These are phyloP conservation scores for Grammothele lineata DNA, from an alignment of 768 basidiomycete species.

Conservation along the genomic window DNA sequence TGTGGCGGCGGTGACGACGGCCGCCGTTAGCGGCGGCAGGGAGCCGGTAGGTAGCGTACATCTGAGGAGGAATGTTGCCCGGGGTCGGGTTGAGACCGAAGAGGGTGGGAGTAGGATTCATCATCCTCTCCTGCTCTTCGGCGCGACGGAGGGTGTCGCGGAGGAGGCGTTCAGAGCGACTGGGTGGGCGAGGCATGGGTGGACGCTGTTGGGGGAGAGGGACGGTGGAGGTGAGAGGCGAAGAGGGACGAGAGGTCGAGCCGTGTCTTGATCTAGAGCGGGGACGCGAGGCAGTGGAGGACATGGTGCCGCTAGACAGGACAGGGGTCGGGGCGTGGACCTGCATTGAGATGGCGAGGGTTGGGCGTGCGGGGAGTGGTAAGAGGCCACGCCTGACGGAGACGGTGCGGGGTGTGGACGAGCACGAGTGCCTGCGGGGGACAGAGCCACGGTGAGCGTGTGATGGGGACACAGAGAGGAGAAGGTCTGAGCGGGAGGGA, in stretches of 20 bases:
- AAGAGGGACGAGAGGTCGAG: constrained; percentile 20
- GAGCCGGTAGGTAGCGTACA: constrained; percentile 12
- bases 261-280: constrained; percentile 21
- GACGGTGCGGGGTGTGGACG: not conserved
- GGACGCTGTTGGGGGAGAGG: constrained; percentile 20
- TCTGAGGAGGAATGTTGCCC: constrained; percentile 8
- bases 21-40: constrained; percentile 15
- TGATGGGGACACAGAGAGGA: constrained; percentile 9
- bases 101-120: constrained; percentile 18
- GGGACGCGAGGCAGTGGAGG: constrained; percentile 14
- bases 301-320: constrained; percentile 19
- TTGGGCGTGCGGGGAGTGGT: constrained; percentile 27
- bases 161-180: constrained; percentile 52
- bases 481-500: constrained; percentile 13
- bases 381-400: constrained; percentile 19
- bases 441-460: constrained; percentile 10
- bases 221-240: constrained; percentile 23
- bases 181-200: constrained; percentile 36
- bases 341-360: constrained; percentile 35
- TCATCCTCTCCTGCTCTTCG: constrained; percentile 37
- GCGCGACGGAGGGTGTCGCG: constrained; percentile 51
- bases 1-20: constrained; percentile 26
- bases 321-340: constrained; percentile 28
- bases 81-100: constrained; percentile 9
- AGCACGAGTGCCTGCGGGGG: constrained; percentile 4